phyloP scores from a whole-genome alignment of 805 yeast species.

The Candida mattraensis region DNA sequence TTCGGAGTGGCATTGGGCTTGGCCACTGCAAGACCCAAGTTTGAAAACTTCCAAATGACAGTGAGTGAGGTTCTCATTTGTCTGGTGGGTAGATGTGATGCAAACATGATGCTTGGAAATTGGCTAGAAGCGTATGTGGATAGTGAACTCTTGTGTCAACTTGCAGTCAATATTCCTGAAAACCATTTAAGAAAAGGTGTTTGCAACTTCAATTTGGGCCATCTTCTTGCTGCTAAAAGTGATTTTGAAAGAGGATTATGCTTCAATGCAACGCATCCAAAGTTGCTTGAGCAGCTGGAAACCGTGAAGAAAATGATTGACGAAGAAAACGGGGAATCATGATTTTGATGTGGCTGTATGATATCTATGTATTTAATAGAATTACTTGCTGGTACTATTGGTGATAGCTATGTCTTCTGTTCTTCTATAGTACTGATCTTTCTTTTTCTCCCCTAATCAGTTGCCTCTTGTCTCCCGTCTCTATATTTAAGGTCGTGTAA shows the following conservation, averaged over 20 bases:
- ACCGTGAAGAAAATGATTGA: conserved; percentile 47
- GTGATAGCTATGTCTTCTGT: too few species aligned
- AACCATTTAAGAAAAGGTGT: conserved; percentile 73
- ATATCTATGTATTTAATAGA: too few species aligned
- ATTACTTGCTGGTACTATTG: too few species aligned
- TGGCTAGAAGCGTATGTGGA: conserved; percentile 65
- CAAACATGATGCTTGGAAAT: conserved; percentile 54
- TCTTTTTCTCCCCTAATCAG: too few species aligned
- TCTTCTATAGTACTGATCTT: too few species aligned
- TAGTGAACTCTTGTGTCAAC: conserved; percentile 61
- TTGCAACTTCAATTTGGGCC: conserved; percentile 59
- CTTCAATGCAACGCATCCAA: conserved; percentile 53
- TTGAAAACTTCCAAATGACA: conserved; percentile 72
- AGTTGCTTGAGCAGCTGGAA: conserved; percentile 48
- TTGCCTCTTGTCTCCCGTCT: too few species aligned
- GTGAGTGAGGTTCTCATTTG: conserved; percentile 66
- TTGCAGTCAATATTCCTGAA: conserved; percentile 62
- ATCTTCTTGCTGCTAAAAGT: conserved; percentile 58
- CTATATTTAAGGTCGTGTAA: too few species aligned
- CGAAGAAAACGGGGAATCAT: conserved; percentile 63
- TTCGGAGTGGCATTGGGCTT: conserved; percentile 66
- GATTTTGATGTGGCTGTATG: too few species aligned
- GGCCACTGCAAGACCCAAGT: conserved; percentile 65
- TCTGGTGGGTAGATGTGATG: conserved; percentile 70
- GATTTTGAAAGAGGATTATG: conserved; percentile 74